Evolutionary conservation across 140 eudicot species (phyloP).

Genomic region (Flaveria floridana): DNA sequence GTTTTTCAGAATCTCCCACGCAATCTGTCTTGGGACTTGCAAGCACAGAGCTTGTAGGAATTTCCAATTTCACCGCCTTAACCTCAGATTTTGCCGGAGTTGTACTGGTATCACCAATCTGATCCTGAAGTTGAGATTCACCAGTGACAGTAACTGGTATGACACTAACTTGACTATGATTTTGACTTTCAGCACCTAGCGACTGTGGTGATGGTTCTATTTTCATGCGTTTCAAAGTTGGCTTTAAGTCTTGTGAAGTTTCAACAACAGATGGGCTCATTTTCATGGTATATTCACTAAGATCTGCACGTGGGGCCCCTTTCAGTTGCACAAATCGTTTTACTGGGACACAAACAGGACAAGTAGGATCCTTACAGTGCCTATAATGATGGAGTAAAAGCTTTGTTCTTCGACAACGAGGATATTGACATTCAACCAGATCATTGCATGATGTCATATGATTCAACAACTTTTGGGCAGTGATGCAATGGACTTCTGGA

Average conservation of each 20-base stretch:
- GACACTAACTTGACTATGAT: conserved; percentile 19
- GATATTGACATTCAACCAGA: conserved; percentile 45
- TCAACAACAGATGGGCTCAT: conserved; percentile 45
- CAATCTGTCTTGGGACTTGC: conserved; percentile 44
- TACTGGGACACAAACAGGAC: conserved; percentile 88
- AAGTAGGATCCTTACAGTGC: conserved; percentile 55
- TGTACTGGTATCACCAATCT: conserved; percentile 33
- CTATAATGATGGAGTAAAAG: conserved; percentile 51
- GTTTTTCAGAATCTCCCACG: conserved; percentile 39
- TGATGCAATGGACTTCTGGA: conserved; percentile 54
- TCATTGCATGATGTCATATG: conserved; percentile 62
- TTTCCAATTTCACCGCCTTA: conserved; percentile 51
- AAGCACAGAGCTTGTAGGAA: conserved; percentile 35
- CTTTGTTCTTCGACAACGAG: conserved; percentile 60
- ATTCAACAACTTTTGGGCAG: conserved; percentile 58
- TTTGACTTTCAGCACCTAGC: conserved; percentile 38
- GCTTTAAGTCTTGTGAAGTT: conserved; percentile 60
- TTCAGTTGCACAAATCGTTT: conserved; percentile 43
- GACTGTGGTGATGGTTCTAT: conserved; percentile 59
- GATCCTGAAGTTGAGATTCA: conserved; percentile 38
- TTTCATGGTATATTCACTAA: conserved; percentile 41
- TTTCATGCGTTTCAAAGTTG: conserved; percentile 64
- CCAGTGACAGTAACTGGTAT: conserved; percentile 40
- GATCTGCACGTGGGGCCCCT: conserved; percentile 45
- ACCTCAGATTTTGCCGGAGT: conserved; percentile 52